Percentiles rank a stretch among this genome's conserved stretches.
phyloP scores from a whole-genome alignment of 1,284 basidiomycete species.

The Sphaerobolus stellatus region DNA sequence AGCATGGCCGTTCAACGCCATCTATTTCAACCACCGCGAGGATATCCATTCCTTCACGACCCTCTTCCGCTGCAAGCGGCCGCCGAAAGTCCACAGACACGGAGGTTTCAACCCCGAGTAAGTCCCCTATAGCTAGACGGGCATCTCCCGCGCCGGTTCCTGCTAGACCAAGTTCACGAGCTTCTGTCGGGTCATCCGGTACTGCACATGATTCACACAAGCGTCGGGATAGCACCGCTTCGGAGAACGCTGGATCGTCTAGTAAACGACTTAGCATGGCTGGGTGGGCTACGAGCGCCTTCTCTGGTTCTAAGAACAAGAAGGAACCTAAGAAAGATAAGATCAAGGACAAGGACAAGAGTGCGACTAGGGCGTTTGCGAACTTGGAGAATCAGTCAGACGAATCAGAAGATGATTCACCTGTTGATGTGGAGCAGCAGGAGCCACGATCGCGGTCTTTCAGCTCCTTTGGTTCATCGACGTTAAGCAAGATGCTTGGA shows the following conservation, averaged over 20 bases:
- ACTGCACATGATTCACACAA: slow-evolving; percentile 5
- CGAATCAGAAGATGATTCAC: slow-evolving; percentile 40
- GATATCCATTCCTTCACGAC: background rate
- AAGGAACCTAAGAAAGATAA: slow-evolving; percentile 49
- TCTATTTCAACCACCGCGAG: slow-evolving; percentile 6
- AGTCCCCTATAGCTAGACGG: background rate
- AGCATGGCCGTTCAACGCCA: slow-evolving; percentile 1
- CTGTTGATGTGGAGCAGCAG: slow-evolving; percentile 20
- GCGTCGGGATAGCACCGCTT: slow-evolving; percentile 1
- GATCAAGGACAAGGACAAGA: slow-evolving; percentile 53
- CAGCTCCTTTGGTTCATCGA: slow-evolving; percentile 30
- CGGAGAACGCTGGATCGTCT: background rate
- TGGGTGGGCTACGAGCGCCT: slow-evolving; percentile 63
- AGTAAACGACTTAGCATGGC: slow-evolving; percentile 46
- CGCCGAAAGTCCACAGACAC: background rate
- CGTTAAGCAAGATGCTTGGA: slow-evolving; percentile 38
- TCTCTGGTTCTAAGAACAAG: slow-evolving; percentile 40
- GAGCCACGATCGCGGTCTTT: slow-evolving; percentile 26
- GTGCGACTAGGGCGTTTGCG: slow-evolving; percentile 44
- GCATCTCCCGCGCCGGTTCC: slow-evolving; percentile 39
- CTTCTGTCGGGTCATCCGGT: slow-evolving; percentile 26
- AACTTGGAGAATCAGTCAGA: slow-evolving; percentile 33
- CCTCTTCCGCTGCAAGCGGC: background rate
- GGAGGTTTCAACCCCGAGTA: background rate
- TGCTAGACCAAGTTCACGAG: slow-evolving; percentile 61